phyloP scores from a whole-genome alignment of 345 rosid genomes.

The Zanthoxylum bungeanum region DNA sequence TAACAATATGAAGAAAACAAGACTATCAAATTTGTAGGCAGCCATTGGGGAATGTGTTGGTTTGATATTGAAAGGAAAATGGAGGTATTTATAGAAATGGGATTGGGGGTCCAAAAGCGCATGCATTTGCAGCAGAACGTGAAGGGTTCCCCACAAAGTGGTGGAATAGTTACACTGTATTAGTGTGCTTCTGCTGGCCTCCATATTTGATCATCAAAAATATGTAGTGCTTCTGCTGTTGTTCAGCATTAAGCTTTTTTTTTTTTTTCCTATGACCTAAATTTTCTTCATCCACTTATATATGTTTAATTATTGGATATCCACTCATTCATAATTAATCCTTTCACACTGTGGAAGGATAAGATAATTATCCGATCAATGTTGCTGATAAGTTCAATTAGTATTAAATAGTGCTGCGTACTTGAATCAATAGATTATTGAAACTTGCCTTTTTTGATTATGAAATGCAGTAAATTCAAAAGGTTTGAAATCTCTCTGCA shows the following conservation, averaged over 20 bases:
- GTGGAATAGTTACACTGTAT: slow-evolving; percentile 4
- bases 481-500: neutral
- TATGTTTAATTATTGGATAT: slow-evolving; percentile 9
- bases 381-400: too few species aligned
- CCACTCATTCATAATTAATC: slow-evolving; percentile 1
- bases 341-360: neutral
- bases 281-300: neutral
- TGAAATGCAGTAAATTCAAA: neutral
- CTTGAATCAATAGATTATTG: too few species aligned
- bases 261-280: too few species aligned
- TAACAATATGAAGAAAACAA: slow-evolving; percentile 28
- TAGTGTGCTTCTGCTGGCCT: slow-evolving; percentile 37
- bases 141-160: slow-evolving; percentile 10
- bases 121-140: neutral
- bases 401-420: too few species aligned
- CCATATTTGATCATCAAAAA: slow-evolving; percentile 20
- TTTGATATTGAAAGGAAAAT: neutral
- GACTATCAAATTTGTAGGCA: slow-evolving; percentile 9
- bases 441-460: neutral
- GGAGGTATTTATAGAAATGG: slow-evolving; percentile 37
- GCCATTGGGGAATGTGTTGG: slow-evolving; percentile 29
- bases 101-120: slow-evolving; percentile 13
- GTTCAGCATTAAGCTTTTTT: neutral
- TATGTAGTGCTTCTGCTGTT: neutral
- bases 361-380: neutral